Base-by-base conservation (phyloP, 2,329 filamentous ascomycete genomes). In the Oidium heveae region DNA sequence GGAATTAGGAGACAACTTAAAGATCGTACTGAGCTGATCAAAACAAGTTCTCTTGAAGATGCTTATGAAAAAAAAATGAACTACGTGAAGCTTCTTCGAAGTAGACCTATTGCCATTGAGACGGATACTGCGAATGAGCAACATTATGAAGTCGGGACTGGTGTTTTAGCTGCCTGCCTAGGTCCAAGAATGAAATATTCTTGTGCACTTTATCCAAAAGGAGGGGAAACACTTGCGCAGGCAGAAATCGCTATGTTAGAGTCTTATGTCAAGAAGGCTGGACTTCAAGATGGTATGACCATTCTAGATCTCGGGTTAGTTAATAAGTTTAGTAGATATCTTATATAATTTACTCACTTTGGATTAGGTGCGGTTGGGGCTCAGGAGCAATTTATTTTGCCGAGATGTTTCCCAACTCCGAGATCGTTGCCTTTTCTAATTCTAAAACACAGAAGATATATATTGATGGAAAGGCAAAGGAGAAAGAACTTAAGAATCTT, bases 111-210 rank as follows among this genome's bases (percentile, higher is more conserved):
- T 58, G 81, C 80, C n/a, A 73, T 84, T 59, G 76, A 81, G 64
- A 82, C 79, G 0, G 72, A 70, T 3, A 68, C 72, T 1, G 80
- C 81, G 22, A 84, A 84, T 63, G 68, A 74, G 61, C 80, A 84
- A 70, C 80, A 84, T 66, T 84, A 85, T 62, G 80, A 84, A 66
- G 80, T 84, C 43, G 78, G 77, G 41, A 82, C 80, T 0, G 76
- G 76, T 3, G 75, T 84, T 24, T 65, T 84, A 43, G 66, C 68
- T 32, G 74, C 72, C 32, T 78, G 73, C 64, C 67, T 85, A 13
- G 81, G 81, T 0, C 77, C 78, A 4, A 69, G 79, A 55, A 84
- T 84, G 79, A 84, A 84, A 71, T 85, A 84, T 64, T 79, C 74
- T n/a, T 73, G 70, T 58, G 81, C 76, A 63, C 68, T 82, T 61